Evolutionary conservation across 352 stramenopile species (phyloP).

Genomic region (Phytophthora lateralis): DNA sequence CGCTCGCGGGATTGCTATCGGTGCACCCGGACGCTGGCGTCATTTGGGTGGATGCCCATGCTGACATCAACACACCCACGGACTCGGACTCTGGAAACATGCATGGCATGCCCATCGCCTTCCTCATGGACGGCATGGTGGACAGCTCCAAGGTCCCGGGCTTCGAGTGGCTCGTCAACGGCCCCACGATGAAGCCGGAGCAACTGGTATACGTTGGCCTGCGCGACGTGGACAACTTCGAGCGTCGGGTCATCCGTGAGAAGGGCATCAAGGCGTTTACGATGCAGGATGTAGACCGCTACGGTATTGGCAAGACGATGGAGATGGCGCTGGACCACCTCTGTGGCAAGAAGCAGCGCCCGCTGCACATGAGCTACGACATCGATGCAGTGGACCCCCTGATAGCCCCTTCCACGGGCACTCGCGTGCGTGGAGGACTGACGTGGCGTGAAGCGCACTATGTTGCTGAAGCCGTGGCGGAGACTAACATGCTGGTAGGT

Average conservation of each 20-base stretch:
- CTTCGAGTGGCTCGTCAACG: slow-evolving; percentile 93
- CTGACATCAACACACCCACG: slow-evolving; percentile 97
- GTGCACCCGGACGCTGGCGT: slow-evolving; percentile 93
- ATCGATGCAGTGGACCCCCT: slow-evolving; percentile 97
- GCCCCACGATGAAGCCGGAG: slow-evolving; percentile 73
- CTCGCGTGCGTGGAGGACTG: slow-evolving; percentile 93
- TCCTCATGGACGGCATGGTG: slow-evolving; percentile 93
- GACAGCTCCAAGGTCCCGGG: slow-evolving; percentile 91
- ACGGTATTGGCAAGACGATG: slow-evolving; percentile 97
- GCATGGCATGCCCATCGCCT: slow-evolving; percentile 97
- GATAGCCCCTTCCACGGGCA: slow-evolving; percentile 96
- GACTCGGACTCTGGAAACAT: slow-evolving; percentile 95
- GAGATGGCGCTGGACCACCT: slow-evolving; percentile 96
- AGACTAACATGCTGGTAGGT: slow-evolving; percentile 88
- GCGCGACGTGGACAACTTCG: slow-evolving; percentile 92
- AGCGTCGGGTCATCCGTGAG: slow-evolving; percentile 91
- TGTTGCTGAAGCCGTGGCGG: slow-evolving; percentile 92
- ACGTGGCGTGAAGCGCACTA: slow-evolving; percentile 97
- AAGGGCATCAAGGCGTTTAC: slow-evolving; percentile 95
- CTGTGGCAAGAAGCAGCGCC: slow-evolving; percentile 81
- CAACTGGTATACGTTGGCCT: slow-evolving; percentile 97
- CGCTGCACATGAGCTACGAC: slow-evolving; percentile 97
- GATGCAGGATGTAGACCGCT: slow-evolving; percentile 97
- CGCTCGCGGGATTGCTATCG: slow-evolving; percentile 91
- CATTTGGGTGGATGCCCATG: slow-evolving; percentile 98